Conservation (phyloP, 257 asterid genomes). For the Gentiana dahurica region DNA sequence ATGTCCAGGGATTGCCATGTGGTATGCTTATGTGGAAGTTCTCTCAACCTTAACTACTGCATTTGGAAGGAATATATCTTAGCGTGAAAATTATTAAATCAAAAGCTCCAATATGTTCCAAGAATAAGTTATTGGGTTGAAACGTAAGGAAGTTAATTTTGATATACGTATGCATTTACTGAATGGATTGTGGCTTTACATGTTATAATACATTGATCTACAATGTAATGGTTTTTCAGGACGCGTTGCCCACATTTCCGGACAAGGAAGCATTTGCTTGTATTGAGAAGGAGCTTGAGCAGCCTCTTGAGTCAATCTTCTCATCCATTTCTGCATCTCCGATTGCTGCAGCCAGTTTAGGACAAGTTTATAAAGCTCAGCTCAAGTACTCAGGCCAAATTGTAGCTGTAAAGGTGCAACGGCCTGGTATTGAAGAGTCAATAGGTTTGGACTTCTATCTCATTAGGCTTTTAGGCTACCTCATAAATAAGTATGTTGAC, state of each 20-base stretch:
- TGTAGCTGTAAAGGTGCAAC: slow-evolving; percentile 98
- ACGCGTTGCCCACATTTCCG: slow-evolving; percentile 99
- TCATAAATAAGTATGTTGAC: slow-evolving; percentile 76
- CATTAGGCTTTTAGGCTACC: slow-evolving; percentile 73
- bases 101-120: no score
- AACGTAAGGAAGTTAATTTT: no score
- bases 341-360: slow-evolving; percentile 97
- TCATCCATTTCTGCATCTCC: slow-evolving; percentile 89
- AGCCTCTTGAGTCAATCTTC: slow-evolving; percentile 63
- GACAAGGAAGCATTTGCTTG: slow-evolving; percentile 89
- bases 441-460: slow-evolving; percentile 88
- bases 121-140: no score
- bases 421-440: slow-evolving; percentile 95
- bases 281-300: slow-evolving; percentile 81
- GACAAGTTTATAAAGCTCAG: slow-evolving; percentile 95
- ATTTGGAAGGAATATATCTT: no score
- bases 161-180: no score
- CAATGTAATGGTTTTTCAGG: slow-evolving; percentile 32
- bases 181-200: no score
- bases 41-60: no score
- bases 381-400: slow-evolving; percentile 71
- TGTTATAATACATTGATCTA: background rate
- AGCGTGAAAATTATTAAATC: no score
- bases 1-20: no score
- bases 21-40: no score